Evolutionary conservation across 768 basidiomycete genomes (phyloP), one percentile per base, ranked within the genome.

Genomic region (Antrodiella citrinella): DNA sequence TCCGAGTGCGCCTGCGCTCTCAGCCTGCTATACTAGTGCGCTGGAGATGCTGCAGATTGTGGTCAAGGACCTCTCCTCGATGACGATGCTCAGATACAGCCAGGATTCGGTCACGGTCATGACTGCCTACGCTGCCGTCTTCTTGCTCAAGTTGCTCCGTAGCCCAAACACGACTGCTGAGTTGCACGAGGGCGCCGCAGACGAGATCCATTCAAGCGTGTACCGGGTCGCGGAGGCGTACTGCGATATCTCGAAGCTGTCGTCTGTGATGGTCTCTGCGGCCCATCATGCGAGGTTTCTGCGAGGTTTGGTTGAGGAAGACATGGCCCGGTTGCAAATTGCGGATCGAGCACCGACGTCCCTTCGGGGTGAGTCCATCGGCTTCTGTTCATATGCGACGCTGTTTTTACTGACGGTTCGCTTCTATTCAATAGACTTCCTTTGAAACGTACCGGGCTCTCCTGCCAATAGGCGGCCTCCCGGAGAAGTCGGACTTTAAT

Each of bases 31-130:
- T 54, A 77, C 78, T 2, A 87, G 87, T 60, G 89, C 87, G 11
- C 67, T 84, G 45, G 82, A 80, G 46, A 81, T 80, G 20, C 67
- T 92, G 42, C 72, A 75, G 45, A 87, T 91, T 39, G 77, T 87
- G 21, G 80, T 81, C 2, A 73, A 81, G 48, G 86, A 90, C 50
- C 87, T 91, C 60, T 79, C 80, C 23, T 72, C 72, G 18, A 77
- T 90, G 67, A 78, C 78, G 59, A 82, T 91, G 65, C 75, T 91
- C 88, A 82, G 84, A 42, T 92, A 91, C 57, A 78, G 84, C 5
- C 90, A 91, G 69, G 89, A 91, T 62, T 84, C 86, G 3, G 80
- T 89, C 53, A 82, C 84, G 5, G 78, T 86, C 43, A 91, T 91
- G 89, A 86, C 85, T 18, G 90, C 87, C 21, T 91, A 91, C 59